Percentiles rank a stretch among this genome's conserved stretches.
Evolutionary conservation across 257 asterid genomes (phyloP).

Genomic region (Solanum dulcamara): DNA sequence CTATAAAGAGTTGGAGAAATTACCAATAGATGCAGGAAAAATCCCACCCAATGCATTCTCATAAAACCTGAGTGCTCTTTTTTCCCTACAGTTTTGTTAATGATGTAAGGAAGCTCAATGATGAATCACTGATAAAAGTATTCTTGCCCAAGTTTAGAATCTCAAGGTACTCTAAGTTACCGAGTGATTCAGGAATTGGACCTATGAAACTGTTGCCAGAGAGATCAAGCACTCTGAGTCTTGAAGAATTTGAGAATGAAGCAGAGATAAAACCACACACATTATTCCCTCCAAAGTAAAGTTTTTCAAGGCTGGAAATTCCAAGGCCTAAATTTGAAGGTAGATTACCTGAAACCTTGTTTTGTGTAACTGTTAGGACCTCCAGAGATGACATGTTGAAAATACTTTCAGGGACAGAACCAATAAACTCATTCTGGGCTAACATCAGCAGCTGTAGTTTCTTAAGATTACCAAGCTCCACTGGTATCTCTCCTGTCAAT

Average conservation of each 20-base stretch:
- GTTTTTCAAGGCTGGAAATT: background rate
- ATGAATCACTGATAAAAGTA: background rate
- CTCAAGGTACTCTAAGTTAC: background rate
- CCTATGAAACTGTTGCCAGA: background rate
- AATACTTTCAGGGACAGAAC: constrained; percentile 1
- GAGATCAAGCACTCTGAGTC: background rate
- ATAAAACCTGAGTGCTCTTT: background rate
- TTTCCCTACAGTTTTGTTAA: background rate
- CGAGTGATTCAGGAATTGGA: constrained; percentile 8
- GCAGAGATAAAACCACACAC: constrained; percentile 8
- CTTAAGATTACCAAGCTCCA: background rate
- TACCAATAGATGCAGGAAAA: background rate
- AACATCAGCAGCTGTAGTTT: background rate
- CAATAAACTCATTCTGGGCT: background rate
- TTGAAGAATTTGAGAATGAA: constrained; percentile 14
- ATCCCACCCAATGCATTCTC: background rate
- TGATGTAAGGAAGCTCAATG: background rate
- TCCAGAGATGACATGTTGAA: constrained; percentile 19
- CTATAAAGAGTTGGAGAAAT: background rate
- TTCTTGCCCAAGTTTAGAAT: background rate
- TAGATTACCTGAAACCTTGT: background rate
- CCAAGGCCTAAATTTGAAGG: constrained; percentile 10
- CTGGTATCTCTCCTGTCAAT: constrained; percentile 1
- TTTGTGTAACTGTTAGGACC: background rate
- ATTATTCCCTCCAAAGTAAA: background rate